These are phyloP conservation scores for Globisporangium rhizosaccharum DNA, from an alignment of 352 stramenopile species.

Conservation along the genomic window DNA sequence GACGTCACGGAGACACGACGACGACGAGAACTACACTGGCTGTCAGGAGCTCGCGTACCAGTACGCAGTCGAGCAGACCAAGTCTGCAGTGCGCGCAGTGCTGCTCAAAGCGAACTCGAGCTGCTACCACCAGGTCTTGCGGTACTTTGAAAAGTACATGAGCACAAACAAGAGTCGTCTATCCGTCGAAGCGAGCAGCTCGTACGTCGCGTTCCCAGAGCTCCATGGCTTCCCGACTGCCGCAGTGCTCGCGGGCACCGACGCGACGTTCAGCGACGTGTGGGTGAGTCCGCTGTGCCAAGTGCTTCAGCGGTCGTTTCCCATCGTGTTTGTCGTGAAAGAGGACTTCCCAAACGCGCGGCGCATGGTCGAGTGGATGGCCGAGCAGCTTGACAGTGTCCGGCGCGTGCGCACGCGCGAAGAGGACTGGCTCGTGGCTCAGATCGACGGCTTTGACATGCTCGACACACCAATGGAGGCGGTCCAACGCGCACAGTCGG, in stretches of 20 bases:
- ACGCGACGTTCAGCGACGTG: constrained; percentile 70
- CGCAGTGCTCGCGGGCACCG: constrained; percentile 58
- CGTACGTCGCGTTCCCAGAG: constrained; percentile 29
- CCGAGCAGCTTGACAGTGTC: constrained; percentile 44
- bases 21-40: constrained; percentile 33
- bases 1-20: constrained; percentile 1
- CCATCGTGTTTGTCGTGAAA: constrained; percentile 46
- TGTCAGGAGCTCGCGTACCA: constrained; percentile 68
- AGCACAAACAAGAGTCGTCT: neutral
- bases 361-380: constrained; percentile 59
- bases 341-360: constrained; percentile 52
- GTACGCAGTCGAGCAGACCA: constrained; percentile 50
- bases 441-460: constrained; percentile 47
- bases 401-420: constrained; percentile 27
- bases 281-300: constrained; percentile 68
- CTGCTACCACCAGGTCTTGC: constrained; percentile 57
- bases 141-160: constrained; percentile 59
- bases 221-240: constrained; percentile 54
- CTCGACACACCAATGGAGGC: constrained; percentile 4
- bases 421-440: constrained; percentile 43
- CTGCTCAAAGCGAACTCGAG: constrained; percentile 60
- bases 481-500: neutral
- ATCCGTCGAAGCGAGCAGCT: constrained; percentile 1
- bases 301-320: constrained; percentile 67
- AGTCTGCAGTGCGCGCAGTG: constrained; percentile 45